Percentiles rank a stretch among this genome's conserved stretches.
Evolutionary conservation across 2,329 filamentous ascomycete species (phyloP).

Genomic region (Aspergillus sergii): DNA sequence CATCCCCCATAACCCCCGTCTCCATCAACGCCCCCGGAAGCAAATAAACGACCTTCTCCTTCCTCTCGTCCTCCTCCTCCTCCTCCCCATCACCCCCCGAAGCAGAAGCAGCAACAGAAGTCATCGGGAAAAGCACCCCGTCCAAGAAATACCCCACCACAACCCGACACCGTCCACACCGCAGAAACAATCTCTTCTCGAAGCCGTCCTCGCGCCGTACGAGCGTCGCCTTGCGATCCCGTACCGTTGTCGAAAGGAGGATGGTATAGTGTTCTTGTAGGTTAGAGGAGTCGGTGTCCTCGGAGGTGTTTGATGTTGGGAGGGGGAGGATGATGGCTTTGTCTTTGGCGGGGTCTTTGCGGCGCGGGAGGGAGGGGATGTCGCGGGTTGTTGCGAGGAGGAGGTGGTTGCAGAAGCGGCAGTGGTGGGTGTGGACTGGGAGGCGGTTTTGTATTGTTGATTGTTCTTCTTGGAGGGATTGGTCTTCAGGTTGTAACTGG

Average conservation of each 20-base stretch:
- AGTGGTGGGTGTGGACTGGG: constrained; percentile 59
- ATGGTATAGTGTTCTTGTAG: constrained; percentile 48
- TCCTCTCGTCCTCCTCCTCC: constrained; percentile 27
- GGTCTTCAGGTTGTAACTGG: neutral
- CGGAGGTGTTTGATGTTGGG: constrained; percentile 28
- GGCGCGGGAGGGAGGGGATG: constrained; percentile 56
- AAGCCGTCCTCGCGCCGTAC: constrained; percentile 64
- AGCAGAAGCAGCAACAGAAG: constrained; percentile 7
- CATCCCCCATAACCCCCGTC: constrained; percentile 57
- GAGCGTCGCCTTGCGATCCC: constrained; percentile 54
- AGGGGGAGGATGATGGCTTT: constrained; percentile 61
- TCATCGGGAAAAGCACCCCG: constrained; percentile 47
- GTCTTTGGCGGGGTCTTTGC: constrained; percentile 54
- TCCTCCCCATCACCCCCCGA: constrained; percentile 19
- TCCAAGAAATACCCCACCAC: constrained; percentile 66
- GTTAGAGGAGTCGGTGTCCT: constrained; percentile 16
- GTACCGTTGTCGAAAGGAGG: constrained; percentile 52
- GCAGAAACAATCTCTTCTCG: constrained; percentile 63
- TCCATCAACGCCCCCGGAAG: constrained; percentile 61
- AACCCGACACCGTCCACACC: constrained; percentile 64
- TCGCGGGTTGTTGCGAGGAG: constrained; percentile 62
- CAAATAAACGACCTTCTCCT: constrained; percentile 58
- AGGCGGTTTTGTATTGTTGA: constrained; percentile 14
- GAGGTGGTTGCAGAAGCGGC: constrained; percentile 65
- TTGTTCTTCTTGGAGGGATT: constrained; percentile 6